Conservation (phyloP, 2,329 filamentous ascomycete genomes). For the Tolypocladium pustulatum region DNA sequence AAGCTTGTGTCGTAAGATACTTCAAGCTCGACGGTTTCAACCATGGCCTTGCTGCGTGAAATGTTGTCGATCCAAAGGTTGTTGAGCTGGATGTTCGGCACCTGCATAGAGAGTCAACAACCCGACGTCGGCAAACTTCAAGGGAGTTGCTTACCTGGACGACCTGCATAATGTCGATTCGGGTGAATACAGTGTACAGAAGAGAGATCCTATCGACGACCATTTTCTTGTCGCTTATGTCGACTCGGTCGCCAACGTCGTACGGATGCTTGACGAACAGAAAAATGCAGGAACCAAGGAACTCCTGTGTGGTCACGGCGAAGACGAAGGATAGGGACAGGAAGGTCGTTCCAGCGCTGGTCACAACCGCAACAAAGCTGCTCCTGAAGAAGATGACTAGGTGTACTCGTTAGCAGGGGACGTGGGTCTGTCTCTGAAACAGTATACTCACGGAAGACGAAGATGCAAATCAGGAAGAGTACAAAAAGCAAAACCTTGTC, state of each 20-base stretch:
- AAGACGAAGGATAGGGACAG: constrained; percentile 97
- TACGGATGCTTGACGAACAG: constrained; percentile 97
- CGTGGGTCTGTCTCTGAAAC: neutral
- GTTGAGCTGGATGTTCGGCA: constrained; percentile 89
- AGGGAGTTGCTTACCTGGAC: constrained; percentile 32
- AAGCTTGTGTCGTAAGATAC: constrained; percentile 81
- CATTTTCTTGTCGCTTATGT: constrained; percentile 60
- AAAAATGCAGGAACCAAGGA: constrained; percentile 97
- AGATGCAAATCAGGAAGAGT: constrained; percentile 68
- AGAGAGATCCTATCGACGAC: constrained; percentile 91
- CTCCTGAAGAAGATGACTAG: constrained; percentile 77
- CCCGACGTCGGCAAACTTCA: neutral
- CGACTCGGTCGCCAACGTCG: constrained; percentile 89
- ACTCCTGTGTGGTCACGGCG: constrained; percentile 81
- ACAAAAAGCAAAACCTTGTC: constrained; percentile 78
- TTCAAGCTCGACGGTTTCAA: constrained; percentile 68
- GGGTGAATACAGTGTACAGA: constrained; percentile 83
- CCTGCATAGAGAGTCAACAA: constrained; percentile 29
- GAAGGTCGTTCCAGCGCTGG: constrained; percentile 82
- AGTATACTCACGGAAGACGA: constrained; percentile 60
- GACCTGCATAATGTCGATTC: constrained; percentile 70
- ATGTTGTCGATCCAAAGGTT: constrained; percentile 93
- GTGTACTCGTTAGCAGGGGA: constrained; percentile 1
- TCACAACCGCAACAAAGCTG: constrained; percentile 73
- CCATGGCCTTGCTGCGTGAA: constrained; percentile 83